Base-by-base conservation (phyloP, 2,329 filamentous ascomycete species). In the Pseudovirgaria hyperparasitica region DNA sequence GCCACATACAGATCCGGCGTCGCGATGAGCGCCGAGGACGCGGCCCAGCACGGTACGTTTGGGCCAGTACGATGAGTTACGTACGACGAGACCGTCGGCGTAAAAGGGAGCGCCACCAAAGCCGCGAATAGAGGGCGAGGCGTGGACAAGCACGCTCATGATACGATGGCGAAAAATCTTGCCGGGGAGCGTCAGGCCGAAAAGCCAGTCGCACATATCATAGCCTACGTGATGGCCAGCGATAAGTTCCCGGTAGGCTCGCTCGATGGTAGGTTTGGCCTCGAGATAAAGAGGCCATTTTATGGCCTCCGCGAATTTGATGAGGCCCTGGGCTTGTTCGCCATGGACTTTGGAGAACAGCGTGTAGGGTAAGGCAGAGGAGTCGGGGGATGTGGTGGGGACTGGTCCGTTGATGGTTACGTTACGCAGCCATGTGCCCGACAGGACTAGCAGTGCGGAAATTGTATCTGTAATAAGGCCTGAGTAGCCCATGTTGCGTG, bases 261-360 rank as follows among this genome's bases (percentile, higher is more conserved):
- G 27, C 16, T 34, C 29, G 5, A 37, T 22, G 7, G 25, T 25
- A n/a, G 28, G 25, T 19, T 39, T 27, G 7, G 41, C 28, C 22
- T 45, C 35, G n/a, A 32, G 25, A 19, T 37, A 30, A 12, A 32
- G 33, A 4, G 43, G 41, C 43, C 43, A 47, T 10, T 31, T 33
- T 21, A 47, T 38, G 15, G 30, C 30, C 17, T 37, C 33, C 7
- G 40, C 43, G 27, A 47, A 47, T 6, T 31, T 37, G 6, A 46
- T 20, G 6, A 47, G 25, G n/a, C 39, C 43, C 14, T 43, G 40
- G 10, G 40, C 33, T 33, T 45, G 43, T 19, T 22, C 26, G 14
- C 28, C 30, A 22, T 36, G 29, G 12, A 34, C 27, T 16, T 16
- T 26, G 15, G 29, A 30, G 23, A 31, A 31, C 16, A 36, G 7